Evolutionary conservation across 192 early-diverging fungal species (phyloP).

Genomic region (Piromyces finnis): DNA sequence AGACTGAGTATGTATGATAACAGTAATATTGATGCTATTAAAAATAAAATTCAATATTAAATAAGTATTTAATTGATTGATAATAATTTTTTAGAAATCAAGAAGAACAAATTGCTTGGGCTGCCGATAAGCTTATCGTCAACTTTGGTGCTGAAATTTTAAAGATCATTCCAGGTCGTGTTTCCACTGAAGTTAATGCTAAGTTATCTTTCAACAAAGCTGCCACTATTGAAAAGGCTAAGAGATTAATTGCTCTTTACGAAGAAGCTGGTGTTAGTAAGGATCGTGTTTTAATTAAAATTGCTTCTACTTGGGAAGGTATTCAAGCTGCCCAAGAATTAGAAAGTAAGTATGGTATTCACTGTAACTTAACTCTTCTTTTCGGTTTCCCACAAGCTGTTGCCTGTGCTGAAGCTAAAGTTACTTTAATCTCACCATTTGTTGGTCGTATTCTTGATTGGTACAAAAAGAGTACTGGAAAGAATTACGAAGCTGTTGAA

Average conservation of each 20-base stretch:
- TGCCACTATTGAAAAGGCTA: conserved; percentile 83
- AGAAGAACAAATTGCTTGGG: conserved; percentile 65
- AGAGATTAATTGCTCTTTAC: conserved; percentile 77
- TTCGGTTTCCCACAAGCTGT: conserved; percentile 89
- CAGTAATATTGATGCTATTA: too few species aligned
- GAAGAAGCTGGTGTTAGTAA: conserved; percentile 70
- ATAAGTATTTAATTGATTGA: too few species aligned
- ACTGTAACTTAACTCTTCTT: conserved; percentile 97
- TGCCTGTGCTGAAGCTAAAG: conserved; percentile 88
- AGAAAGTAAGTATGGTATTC: conserved; percentile 73
- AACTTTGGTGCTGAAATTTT: conserved; percentile 96
- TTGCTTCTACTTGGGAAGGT: conserved; percentile 98
- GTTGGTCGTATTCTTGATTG: conserved; percentile 98
- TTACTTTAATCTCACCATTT: conserved; percentile 96
- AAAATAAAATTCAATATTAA: too few species aligned
- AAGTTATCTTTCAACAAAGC: conserved; percentile 88
- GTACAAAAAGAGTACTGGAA: conserved; percentile 83
- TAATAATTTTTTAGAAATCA: too few species aligned
- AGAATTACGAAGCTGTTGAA: conserved; percentile 52
- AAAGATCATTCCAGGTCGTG: conserved; percentile 91
- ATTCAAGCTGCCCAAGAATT: conserved; percentile 89
- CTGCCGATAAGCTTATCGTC: conserved; percentile 84
- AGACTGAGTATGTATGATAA: conserved; percentile 29
- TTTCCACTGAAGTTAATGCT: conserved; percentile 97
- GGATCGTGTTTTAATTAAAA: conserved; percentile 94